Evolutionary conservation across 2,329 filamentous ascomycete species (phyloP), one percentile per base, ranked within the genome.

Genomic region (Byssothecium circinans): DNA sequence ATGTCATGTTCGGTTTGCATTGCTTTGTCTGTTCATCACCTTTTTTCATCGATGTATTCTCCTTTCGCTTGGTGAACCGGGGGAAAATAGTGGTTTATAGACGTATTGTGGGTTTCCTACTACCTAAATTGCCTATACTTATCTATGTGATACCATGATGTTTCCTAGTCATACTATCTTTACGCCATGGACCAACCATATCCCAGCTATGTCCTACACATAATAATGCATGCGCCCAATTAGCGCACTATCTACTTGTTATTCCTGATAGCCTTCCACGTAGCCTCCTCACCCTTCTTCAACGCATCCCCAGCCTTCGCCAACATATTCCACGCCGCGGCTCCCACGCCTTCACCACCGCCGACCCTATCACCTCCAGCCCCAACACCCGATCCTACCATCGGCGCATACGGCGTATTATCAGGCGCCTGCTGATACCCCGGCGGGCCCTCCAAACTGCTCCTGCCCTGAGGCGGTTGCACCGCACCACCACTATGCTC

Each of bases 391-490:
- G 35, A 22, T 14, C 68, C 52, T 68, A 64, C 74, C 52, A 76
- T 74, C 25, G 67, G 64, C 15, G 74, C 74, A 45, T 66, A 67
- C 18, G 61, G 61, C 17, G 61, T 56, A 43, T 70, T 74, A 67
- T 54, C 70, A 23, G 58, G 62, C 48, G 76, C 73, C 52, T 80
- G 77, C 44, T 71, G 60, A 58, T 80, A 80, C 11, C 76, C 75
- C 0, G 75, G 72, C 18, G 77, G 77, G 51, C 77, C 74, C 49
- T 73, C 69, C 30, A 73, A 53, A 52, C 56, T 65, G 30, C 32
- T 59, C 52, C 51, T 52, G 33, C 20, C 34, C 34, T 15, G 15
- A 10, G 20, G 29, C 17, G 18, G 25, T 53, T 25, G 50, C 37
- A 52, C 53, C 19, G 49, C 59, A 19, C 55, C 61, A 7, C 53